Evolutionary conservation across 495 filamentous ascomycete genomes (phyloP).

Genomic region (Aspergillus coremiiformis): DNA sequence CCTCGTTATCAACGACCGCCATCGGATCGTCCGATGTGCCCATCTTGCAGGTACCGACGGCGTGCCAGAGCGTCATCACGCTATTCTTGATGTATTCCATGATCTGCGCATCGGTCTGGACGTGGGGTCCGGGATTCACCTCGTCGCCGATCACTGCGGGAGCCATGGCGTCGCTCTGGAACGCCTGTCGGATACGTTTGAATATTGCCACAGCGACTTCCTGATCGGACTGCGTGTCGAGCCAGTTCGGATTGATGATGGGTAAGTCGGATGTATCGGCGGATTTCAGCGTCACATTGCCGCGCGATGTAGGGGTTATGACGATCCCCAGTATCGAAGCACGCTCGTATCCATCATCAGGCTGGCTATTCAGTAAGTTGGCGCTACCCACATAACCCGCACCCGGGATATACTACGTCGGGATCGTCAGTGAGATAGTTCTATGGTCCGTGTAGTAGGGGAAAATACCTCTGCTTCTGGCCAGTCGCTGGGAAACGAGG

Average conservation of each 20-base stretch:
- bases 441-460: too few relatives aligned
- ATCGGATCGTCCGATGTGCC: constrained; percentile 30
- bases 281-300: constrained; percentile 41
- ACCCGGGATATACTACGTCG: neutral
- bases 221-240: constrained; percentile 34
- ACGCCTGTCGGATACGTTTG: constrained; percentile 31
- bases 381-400: neutral
- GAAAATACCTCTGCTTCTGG: constrained; percentile 39
- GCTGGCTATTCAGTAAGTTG: neutral
- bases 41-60: constrained; percentile 40
- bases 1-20: constrained; percentile 43
- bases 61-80: constrained; percentile 41
- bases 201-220: constrained; percentile 38
- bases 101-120: constrained; percentile 40
- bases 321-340: constrained; percentile 34
- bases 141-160: constrained; percentile 20
- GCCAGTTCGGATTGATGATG: constrained; percentile 42
- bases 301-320: constrained; percentile 41
- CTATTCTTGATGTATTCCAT: constrained; percentile 30
- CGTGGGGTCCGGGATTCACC: constrained; percentile 31
- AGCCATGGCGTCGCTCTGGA: constrained; percentile 9
- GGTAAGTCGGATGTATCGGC: constrained; percentile 29
- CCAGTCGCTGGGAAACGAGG: constrained; percentile 35
- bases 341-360: neutral
- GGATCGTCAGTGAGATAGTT: too few relatives aligned